Base-by-base conservation (phyloP, 2,329 filamentous ascomycete species). In the Fusarium annulatum region DNA sequence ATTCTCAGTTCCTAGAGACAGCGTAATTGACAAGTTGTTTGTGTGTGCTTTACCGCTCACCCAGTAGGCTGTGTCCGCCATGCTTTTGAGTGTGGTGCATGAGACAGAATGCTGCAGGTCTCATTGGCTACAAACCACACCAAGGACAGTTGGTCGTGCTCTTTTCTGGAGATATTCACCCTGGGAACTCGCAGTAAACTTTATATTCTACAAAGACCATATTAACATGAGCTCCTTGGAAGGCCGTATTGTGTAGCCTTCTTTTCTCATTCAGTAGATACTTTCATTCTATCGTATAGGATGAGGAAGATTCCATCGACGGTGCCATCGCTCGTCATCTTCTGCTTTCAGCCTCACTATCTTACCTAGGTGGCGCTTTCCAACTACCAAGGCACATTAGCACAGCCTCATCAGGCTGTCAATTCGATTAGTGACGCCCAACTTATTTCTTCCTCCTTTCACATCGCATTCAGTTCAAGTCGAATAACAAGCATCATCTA, bases 341-440 rank as follows among this genome's bases (percentile, higher is more conserved):
- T 33, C 15, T n/a, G 4, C 21, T 8, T 15, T 7, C 26, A 43
- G 34, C n/a, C 46, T 19, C 26, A 23, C 8, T 9, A 6, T 8
- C 8, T 21, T 21, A 14, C 38, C 34, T 63, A 21, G 15, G 30
- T 41, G 30, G n/a, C 9, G 36, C 4, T 42, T 18, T n/a, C 16
- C 41, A 21, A 28, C 8, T 23, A 9, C 4, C 21, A 38, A 64
- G 38, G 45, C 36, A 5, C 10, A 42, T 26, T 30, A 41, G 36
- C 62, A 58, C 52, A 71, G 68, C 68, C 62, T 62, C 23, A 28
- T 38, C 3, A 49, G 68, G 62, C 45, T 67, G 45, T 21, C 18
- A 7, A 26, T 7, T 4, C 28, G 19, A 41, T 26, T 49, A 41
- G n/a, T 26, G 7, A 16, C 16, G 6, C 23, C 23, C 7, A 8